Evolutionary conservation across 768 basidiomycete species (phyloP).

Genomic region (Cubamyces lactineus): DNA sequence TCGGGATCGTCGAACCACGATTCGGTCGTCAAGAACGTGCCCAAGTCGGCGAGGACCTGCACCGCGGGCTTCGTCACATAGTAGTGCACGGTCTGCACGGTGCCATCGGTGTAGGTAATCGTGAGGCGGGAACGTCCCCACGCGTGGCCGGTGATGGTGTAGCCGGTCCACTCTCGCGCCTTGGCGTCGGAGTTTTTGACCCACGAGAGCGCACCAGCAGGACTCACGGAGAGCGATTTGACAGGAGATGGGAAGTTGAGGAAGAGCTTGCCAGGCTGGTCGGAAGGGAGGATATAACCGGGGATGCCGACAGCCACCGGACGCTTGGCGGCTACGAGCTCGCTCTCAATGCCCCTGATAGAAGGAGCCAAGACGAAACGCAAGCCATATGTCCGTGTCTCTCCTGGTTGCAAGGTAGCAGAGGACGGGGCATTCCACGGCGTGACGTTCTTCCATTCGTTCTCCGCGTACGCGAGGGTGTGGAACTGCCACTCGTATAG

Average conservation of each 20-base stretch:
- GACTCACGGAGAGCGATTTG: constrained; percentile 46
- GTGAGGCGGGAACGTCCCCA: constrained; percentile 56
- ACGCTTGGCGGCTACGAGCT: constrained; percentile 43
- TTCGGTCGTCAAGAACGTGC: constrained; percentile 54
- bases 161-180: constrained; percentile 49
- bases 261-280: constrained; percentile 55
- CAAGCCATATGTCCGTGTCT: constrained; percentile 56
- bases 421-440: constrained; percentile 61
- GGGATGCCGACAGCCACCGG: constrained; percentile 58
- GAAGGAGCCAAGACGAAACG: constrained; percentile 54
- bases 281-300: constrained; percentile 54
- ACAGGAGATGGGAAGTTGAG: constrained; percentile 48
- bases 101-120: constrained; percentile 53
- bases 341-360: constrained; percentile 52
- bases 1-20: constrained; percentile 55
- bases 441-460: constrained; percentile 54
- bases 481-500: constrained; percentile 65
- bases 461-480: constrained; percentile 56
- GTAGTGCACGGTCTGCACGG: constrained; percentile 56
- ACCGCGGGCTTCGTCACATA: constrained; percentile 52
- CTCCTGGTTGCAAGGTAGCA: constrained; percentile 46
- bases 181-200: constrained; percentile 46
- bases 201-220: constrained; percentile 52
- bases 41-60: constrained; percentile 49
- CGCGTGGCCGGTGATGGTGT: constrained; percentile 45